Evolutionary conservation across 148 eudicot genomes (phyloP), one percentile per base, ranked within the genome.

Genomic region (Chenopodium quinoa): DNA sequence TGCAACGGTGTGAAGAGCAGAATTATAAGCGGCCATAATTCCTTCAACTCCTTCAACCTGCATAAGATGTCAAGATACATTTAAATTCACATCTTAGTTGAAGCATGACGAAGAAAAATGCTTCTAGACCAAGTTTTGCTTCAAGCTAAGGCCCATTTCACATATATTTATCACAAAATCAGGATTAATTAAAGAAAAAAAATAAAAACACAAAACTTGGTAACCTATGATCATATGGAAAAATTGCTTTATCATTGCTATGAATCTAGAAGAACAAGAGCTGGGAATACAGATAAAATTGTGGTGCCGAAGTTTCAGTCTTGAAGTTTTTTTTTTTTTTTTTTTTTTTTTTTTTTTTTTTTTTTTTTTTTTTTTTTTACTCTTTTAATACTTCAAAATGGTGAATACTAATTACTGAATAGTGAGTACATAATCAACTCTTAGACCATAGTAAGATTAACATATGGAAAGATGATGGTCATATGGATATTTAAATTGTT

Each of bases 31-130:
- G 76, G 89, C 88, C 99, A 95, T 95, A 25, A 93, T 93, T 71
- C 99, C 99, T 87, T 90, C 93, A n/a, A 95, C 86, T 44, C 99
- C 98, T 82, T 83, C 90, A 67, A 92, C 99, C 99, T 95, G 85
- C 48, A 78, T 76, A 23, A 12, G 68, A 58, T 70, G 0, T 65
- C 65, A 2, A 29, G 72, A 20, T 4, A 62, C 19, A 2, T 29
- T 4, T 50, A 4, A 2, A n/a, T 37, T 76, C 27, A 9, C 25
- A 29, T 34, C 50, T 25, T 4, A 44, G 54, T n/a, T 64, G 6
- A 64, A n/a, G n/a, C 31, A 65, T 71, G 11, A 19, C 4, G 2
- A 71, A 1, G 27, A 22, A 10, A 5, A 40, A 20, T 1, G 9
- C 12, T 40, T 22, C 22, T 9, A 1, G 25, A 19, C 50, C 10